Evolutionary conservation across 2,329 filamentous ascomycete species (phyloP), one percentile per base, ranked within the genome.

Genomic region (Fusarium zealandicum): DNA sequence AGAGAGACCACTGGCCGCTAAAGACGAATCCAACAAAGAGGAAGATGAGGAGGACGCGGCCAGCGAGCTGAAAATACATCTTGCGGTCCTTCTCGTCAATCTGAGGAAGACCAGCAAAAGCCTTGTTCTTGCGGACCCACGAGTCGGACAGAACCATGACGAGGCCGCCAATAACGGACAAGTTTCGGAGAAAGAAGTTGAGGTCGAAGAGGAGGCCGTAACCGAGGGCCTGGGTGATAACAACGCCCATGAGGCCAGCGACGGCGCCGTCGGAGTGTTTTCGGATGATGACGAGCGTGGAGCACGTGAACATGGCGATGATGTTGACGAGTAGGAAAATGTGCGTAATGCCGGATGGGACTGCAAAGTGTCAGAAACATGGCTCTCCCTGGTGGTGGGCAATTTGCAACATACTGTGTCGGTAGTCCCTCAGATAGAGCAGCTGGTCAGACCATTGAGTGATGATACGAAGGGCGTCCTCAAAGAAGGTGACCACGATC

Each of bases 21-120:
- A 97, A 96, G 69, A 99, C 90, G 71, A 99, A 99, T 55, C 95
- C 95, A 64, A 97, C 76, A 75, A 99, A 99, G 66, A 99, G 84
- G 85, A 99, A 97, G 78, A 99, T 98, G 68, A 99, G 82, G 63
- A 99, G 83, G 30, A 99, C 91, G 67, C 95, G 89, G 30, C 95
- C 95, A 64, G 95, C 95, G 59, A 99, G 88, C 85, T 98, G 95
- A 79, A 99, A 96, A 83, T 99, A 99, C 93, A 98, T 98, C 85
- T 98, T 99, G 78, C 93, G 90, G 76, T 99, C 95, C 86, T 98
- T 98, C 82, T 99, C 95, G 73, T 98, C 95, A 46, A 99, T 85
- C 75, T 91, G 86, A 41, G 95, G 95, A 46, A 99, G 84, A 40
- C 95, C 95, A 40, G 95, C 95, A 59, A 96, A 96, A 3, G 93